Conservation (phyloP, 768 basidiomycete species). For the Chalciporus piperatus region DNA sequence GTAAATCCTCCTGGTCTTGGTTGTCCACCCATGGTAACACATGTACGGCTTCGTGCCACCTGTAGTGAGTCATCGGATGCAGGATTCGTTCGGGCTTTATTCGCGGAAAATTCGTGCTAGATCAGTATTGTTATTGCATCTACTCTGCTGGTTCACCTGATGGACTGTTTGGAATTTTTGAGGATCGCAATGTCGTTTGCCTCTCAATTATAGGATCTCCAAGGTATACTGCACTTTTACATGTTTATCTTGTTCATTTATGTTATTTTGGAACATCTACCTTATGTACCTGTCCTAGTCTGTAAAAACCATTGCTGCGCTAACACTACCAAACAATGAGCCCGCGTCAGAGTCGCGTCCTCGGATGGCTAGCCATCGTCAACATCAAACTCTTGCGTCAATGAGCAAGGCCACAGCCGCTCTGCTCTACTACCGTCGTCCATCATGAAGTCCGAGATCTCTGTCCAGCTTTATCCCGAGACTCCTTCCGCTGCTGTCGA, state of each 20-base stretch:
- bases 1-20: background rate
- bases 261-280: conserved; percentile 35
- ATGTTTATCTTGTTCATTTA: conserved; percentile 39
- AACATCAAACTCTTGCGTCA: conserved; percentile 3
- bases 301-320: background rate
- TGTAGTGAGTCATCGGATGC: conserved; percentile 1
- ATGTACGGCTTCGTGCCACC: background rate
- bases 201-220: conserved; percentile 32
- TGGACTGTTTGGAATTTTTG: conserved; percentile 33
- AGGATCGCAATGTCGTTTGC: conserved; percentile 23
- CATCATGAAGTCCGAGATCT: conserved; percentile 20
- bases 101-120: conserved; percentile 26
- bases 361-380: too few relatives aligned
- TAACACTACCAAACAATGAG: background rate
- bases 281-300: conserved; percentile 29
- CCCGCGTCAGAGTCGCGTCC: background rate
- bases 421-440: background rate
- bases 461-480: conserved; percentile 41
- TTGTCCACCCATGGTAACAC: background rate
- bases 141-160: conserved; percentile 21
- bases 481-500: conserved; percentile 43
- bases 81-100: conserved; percentile 6
- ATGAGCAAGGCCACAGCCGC: background rate
- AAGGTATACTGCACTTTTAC: conserved; percentile 33
- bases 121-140: conserved; percentile 32